Evolutionary conservation across 257 asterid species (phyloP), one percentile per base, ranked within the genome.

Genomic region (Ajuga chamaepitys): DNA sequence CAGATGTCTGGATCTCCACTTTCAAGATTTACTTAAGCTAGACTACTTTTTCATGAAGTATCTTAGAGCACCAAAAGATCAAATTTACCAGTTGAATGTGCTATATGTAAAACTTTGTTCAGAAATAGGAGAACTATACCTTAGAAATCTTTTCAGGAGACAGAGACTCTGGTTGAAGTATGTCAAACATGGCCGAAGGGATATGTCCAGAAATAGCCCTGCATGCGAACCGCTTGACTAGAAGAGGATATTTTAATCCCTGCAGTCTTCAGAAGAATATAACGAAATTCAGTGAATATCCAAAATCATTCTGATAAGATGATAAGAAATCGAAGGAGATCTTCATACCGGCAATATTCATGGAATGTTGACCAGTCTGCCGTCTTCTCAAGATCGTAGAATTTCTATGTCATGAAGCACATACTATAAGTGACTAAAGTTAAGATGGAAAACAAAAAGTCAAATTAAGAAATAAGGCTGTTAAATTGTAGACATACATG

Each of bases 241-340:
- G 76, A 66, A 86, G 80, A 18, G 95, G 97, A 83, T 88, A 92
- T 68, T 88, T 88, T 38, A 88, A 74, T 56, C 95, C 95, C 71
- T 82, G 85, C 70, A 66, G 52, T 78, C 97, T 91, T 80, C 76
- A 82, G 68, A 71, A 55, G 54, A 40, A 34, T 18, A 71, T 1
- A 73, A 57, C 74, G 26, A 72, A 63, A 30, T 38, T 34, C 46
- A 73, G 61, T 77, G 26, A 72, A 63, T 37, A 44, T 34, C 46
- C 50, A 58, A 9, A 28, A 42, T 32, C 11, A 54, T 59, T n/a
- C 4, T 48, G 35, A 62, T 38, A 55, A 24, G 16, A 11, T 16
- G 11, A 25, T n/a, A 44, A 64, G 67, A 64, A 64, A 71, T 37
- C 35, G 60, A 22, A 0, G 30, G 46, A 79, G 74, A 78, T 62